A percentile compares a stretch with the other conserved stretches of the same genome.
phyloP scores from a whole-genome alignment of 495 filamentous ascomycete genomes.

The Lichina pygmaea region DNA sequence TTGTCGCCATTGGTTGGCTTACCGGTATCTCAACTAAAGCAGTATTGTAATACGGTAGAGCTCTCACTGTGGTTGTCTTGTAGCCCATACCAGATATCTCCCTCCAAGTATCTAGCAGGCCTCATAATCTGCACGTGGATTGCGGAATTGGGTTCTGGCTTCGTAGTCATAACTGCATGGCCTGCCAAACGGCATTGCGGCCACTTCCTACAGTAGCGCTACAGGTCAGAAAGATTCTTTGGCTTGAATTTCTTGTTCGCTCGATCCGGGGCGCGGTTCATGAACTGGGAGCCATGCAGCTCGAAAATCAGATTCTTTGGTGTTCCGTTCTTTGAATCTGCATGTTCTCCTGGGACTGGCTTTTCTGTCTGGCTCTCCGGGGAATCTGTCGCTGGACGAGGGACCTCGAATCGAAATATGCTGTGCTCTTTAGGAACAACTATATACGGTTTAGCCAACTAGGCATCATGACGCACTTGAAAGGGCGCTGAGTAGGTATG shows the following conservation, averaged over 20 bases:
- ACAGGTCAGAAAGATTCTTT: slow-evolving; percentile 42
- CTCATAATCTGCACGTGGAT: too few relatives aligned
- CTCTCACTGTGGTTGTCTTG: too few relatives aligned
- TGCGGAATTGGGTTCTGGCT: too few relatives aligned
- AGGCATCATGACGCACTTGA: background rate
- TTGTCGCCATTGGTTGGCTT: too few relatives aligned
- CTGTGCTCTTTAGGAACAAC: slow-evolving; percentile 73
- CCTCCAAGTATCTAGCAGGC: too few relatives aligned
- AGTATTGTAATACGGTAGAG: too few relatives aligned
- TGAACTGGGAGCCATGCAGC: slow-evolving; percentile 66
- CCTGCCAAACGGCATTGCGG: too few relatives aligned
- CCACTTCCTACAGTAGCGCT: slow-evolving; percentile 3
- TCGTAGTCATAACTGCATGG: too few relatives aligned
- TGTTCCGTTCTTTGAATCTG: background rate
- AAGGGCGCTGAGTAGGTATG: background rate
- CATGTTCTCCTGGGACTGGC: background rate
- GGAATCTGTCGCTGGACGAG: slow-evolving; percentile 11
- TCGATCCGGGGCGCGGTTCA: slow-evolving; percentile 55
- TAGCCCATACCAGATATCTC: too few relatives aligned
- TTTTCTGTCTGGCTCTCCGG: background rate
- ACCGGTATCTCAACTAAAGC: too few relatives aligned
- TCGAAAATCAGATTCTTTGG: slow-evolving; percentile 42
- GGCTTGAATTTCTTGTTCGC: slow-evolving; percentile 77
- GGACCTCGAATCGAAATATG: slow-evolving; percentile 53
- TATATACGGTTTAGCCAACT: slow-evolving; percentile 5